Evolutionary conservation across 2,329 filamentous ascomycete genomes (phyloP).

Genomic region (Myriosclerotinia scirpicola): DNA sequence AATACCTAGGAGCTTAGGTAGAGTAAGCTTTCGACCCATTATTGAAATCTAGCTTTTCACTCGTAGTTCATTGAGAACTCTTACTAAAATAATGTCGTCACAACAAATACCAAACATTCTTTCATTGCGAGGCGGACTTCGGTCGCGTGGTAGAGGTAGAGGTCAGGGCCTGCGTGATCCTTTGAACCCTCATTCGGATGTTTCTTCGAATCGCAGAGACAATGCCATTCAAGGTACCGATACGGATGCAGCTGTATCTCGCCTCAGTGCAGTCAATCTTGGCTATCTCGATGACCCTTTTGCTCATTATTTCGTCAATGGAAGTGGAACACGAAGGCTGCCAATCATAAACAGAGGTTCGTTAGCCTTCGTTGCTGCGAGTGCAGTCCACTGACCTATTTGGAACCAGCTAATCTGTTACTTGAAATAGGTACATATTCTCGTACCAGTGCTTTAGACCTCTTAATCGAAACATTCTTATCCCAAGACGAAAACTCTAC

Average conservation of each 20-base stretch:
- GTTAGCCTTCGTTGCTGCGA: constrained; percentile 30
- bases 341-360: constrained; percentile 93
- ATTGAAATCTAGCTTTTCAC: no score
- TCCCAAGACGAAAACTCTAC: constrained; percentile 28
- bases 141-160: constrained; percentile 42
- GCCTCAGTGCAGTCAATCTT: constrained; percentile 81
- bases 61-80: not conserved
- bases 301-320: constrained; percentile 66
- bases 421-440: constrained; percentile 76
- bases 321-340: constrained; percentile 61
- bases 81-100: constrained; percentile 57
- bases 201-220: constrained; percentile 51
- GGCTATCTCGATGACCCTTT: constrained; percentile 85
- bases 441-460: constrained; percentile 79
- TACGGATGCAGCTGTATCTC: constrained; percentile 83
- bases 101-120: constrained; percentile 77
- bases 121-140: constrained; percentile 52
- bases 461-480: constrained; percentile 72
- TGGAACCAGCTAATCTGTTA: constrained; percentile 15
- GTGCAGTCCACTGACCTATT: constrained; percentile 12
- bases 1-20: no score
- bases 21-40: no score
- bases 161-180: constrained; percentile 46
- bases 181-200: constrained; percentile 18
- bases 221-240: constrained; percentile 84